Percentiles rank a stretch among this genome's conserved stretches.
Evolutionary conservation across 768 basidiomycete genomes (phyloP).

Genomic region (Daedaleopsis sinensis): DNA sequence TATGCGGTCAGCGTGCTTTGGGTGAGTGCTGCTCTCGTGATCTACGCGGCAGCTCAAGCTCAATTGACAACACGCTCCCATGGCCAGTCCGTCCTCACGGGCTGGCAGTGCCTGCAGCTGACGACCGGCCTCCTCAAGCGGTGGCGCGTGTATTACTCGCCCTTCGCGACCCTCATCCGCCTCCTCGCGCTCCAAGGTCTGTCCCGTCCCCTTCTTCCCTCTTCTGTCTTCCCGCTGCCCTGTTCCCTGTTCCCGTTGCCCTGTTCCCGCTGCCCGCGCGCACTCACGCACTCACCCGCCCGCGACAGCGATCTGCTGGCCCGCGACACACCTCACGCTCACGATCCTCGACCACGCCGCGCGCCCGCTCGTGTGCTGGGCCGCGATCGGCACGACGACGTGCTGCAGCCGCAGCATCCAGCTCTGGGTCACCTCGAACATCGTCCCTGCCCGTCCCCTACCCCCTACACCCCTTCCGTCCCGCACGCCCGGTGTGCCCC

Average conservation of each 20-base stretch:
- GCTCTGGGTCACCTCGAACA: conserved; percentile 95
- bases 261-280: not conserved
- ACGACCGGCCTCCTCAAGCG: conserved; percentile 88
- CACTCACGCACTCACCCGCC: no score
- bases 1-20: conserved; percentile 71
- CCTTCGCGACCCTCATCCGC: conserved; percentile 86
- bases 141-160: conserved; percentile 91
- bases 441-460: conserved; percentile 48
- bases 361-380: conserved; percentile 88
- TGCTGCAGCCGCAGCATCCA: conserved; percentile 82
- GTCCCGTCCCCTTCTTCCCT: not conserved
- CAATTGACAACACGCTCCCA: no score
- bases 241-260: not conserved
- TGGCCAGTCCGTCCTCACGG: conserved; percentile 85
- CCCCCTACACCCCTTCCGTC: no score
- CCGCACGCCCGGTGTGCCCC: conserved; percentile 1
- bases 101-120: conserved; percentile 84
- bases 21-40: conserved; percentile 47
- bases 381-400: conserved; percentile 87
- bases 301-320: conserved; percentile 89
- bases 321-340: conserved; percentile 86
- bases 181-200: conserved; percentile 82
- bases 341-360: conserved; percentile 66
- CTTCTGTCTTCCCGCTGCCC: not conserved
- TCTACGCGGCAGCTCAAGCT: not conserved